phyloP scores from a whole-genome alignment of 2,329 filamentous ascomycete species.

The Penicillium sumatraense region DNA sequence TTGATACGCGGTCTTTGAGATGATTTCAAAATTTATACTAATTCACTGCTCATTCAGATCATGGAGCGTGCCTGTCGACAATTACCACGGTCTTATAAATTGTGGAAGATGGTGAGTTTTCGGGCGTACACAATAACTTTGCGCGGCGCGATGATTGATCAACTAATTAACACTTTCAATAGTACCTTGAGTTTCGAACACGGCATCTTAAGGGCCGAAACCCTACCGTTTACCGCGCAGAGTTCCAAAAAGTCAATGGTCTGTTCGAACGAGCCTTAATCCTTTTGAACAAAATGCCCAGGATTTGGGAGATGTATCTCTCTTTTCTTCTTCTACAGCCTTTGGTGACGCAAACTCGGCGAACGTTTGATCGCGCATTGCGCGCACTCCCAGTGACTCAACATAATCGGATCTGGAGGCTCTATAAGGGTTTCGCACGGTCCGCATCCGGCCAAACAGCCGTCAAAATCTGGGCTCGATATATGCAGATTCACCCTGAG shows the following conservation, averaged over 20 bases:
- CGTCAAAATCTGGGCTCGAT: constrained; percentile 90
- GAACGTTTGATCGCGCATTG: constrained; percentile 88
- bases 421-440: constrained; percentile 89
- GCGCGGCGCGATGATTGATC: constrained; percentile 5
- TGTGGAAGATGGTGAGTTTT: constrained; percentile 83
- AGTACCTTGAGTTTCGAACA: constrained; percentile 85
- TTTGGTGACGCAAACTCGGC: constrained; percentile 82
- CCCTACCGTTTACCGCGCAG: constrained; percentile 74
- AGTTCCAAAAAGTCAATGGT: constrained; percentile 92
- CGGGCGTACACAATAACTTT: constrained; percentile 13
- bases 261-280: constrained; percentile 92
- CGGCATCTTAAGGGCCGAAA: constrained; percentile 84
- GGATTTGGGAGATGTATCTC: constrained; percentile 98
- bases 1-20: not conserved
- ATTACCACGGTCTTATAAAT: constrained; percentile 92
- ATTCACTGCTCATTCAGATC: constrained; percentile 47
- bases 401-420: constrained; percentile 91
- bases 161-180: constrained; percentile 20
- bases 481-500: constrained; percentile 96
- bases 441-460: constrained; percentile 89
- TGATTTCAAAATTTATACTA: constrained; percentile 2
- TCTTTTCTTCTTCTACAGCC: constrained; percentile 88
- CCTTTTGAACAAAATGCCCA: constrained; percentile 97
- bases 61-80: constrained; percentile 91
- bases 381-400: constrained; percentile 91